Percentiles rank a stretch among this genome's conserved stretches.
Conservation (phyloP, 176 grass and related monocot species). For the Triticum dicoccoides region DNA sequence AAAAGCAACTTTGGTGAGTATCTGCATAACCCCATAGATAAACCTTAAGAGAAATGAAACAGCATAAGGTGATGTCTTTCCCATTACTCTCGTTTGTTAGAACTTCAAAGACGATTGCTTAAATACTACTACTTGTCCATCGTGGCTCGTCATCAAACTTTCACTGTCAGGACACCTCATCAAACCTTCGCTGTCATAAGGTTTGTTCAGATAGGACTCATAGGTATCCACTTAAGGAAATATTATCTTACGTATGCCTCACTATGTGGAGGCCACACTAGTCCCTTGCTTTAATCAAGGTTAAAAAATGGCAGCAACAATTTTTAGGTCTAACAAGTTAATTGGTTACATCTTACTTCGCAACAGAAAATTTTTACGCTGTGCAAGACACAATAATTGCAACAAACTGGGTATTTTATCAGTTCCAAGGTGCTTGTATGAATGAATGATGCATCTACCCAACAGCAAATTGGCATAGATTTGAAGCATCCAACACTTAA, state of each 20-base stretch:
- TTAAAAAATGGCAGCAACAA: not conserved
- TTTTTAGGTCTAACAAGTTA: not conserved
- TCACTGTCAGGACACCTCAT: not conserved
- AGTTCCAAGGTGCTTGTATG: not conserved
- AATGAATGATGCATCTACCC: not conserved
- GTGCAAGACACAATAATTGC: not conserved
- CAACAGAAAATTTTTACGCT: not conserved
- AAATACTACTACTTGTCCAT: not conserved
- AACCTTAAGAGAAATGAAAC: constrained; percentile 23
- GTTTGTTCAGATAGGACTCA: not conserved
- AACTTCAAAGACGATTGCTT: constrained; percentile 6
- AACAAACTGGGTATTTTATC: not conserved
- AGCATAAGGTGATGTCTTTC: constrained; percentile 16
- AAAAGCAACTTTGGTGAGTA: constrained; percentile 38
- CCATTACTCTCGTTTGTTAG: constrained; percentile 10
- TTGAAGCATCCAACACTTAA: not conserved
- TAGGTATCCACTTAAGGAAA: constrained; percentile 18
- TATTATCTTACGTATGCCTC: not conserved
- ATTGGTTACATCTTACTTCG: not conserved
- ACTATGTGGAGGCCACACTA: not conserved
- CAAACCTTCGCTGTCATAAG: not conserved
- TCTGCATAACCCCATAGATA: constrained; percentile 19
- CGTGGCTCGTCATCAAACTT: not conserved
- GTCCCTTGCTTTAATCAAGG: not conserved
- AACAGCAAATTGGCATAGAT: not conserved